A percentile compares a stretch with the other conserved stretches of the same genome.
Conservation (phyloP, 805 yeast species). For the Lipomyces orientalis region DNA sequence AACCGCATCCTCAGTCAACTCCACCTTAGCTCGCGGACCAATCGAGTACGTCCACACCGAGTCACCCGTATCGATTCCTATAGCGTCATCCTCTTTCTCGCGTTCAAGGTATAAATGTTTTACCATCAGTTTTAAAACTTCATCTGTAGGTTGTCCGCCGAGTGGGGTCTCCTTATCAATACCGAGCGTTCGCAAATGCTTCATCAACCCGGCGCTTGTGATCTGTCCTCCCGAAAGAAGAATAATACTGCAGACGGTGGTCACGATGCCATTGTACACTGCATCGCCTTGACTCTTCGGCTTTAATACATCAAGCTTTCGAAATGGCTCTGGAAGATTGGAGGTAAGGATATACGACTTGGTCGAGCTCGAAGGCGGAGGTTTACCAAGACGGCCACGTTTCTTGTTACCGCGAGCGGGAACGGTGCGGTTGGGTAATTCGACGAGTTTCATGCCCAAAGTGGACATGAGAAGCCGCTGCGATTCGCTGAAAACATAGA, state of each 20-base stretch:
- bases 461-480: constrained; percentile 16
- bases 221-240: constrained; percentile 26
- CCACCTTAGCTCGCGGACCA: constrained; percentile 34
- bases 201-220: constrained; percentile 20
- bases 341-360: constrained; percentile 22
- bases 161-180: constrained; percentile 26
- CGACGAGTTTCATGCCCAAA: constrained; percentile 27
- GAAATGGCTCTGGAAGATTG: constrained; percentile 18
- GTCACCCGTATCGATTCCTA: constrained; percentile 17
- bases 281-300: constrained; percentile 22
- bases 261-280: constrained; percentile 21
- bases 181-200: constrained; percentile 23
- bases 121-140: constrained; percentile 20
- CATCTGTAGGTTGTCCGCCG: constrained; percentile 22
- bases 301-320: constrained; percentile 9
- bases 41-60: constrained; percentile 23
- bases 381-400: background rate
- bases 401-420: constrained; percentile 11
- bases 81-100: constrained; percentile 24
- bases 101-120: constrained; percentile 33
- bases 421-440: constrained; percentile 27
- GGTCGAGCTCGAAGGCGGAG: constrained; percentile 5
- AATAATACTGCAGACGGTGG: constrained; percentile 21
- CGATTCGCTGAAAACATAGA: constrained; percentile 22
- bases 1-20: constrained; percentile 23